phyloP scores from a whole-genome alignment of 1,284 basidiomycete genomes.

The Ustilago esculenta region DNA sequence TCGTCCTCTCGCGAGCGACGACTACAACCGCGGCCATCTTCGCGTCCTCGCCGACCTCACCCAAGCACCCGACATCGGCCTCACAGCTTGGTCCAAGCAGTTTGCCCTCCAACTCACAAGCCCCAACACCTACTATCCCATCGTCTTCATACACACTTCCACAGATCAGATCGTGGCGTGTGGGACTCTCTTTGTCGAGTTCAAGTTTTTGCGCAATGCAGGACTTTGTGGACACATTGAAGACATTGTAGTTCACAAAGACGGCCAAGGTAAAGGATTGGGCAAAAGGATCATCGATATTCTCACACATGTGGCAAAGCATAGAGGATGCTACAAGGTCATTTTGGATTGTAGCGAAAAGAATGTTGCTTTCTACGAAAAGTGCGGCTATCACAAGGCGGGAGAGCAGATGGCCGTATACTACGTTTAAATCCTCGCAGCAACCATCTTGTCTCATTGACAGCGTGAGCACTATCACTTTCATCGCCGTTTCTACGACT shows the following conservation, averaged over 20 bases:
- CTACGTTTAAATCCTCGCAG: slow-evolving; percentile 31
- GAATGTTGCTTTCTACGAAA: slow-evolving; percentile 95
- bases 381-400: slow-evolving; percentile 76
- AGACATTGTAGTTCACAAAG: slow-evolving; percentile 91
- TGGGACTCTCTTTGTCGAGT: slow-evolving; percentile 86
- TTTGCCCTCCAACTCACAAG: slow-evolving; percentile 35
- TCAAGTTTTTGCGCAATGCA: slow-evolving; percentile 86
- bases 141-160: slow-evolving; percentile 81
- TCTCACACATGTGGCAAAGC: slow-evolving; percentile 78
- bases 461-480: too few relatives aligned
- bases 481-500: too few relatives aligned
- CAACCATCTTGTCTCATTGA: too few relatives aligned
- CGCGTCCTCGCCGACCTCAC: slow-evolving; percentile 83
- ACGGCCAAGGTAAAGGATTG: slow-evolving; percentile 87
- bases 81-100: slow-evolving; percentile 69
- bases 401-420: slow-evolving; percentile 65
- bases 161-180: slow-evolving; percentile 84
- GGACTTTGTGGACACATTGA: slow-evolving; percentile 93
- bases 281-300: slow-evolving; percentile 87
- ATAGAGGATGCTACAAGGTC: slow-evolving; percentile 87
- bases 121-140: slow-evolving; percentile 75
- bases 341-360: slow-evolving; percentile 92
- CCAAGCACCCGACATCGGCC: slow-evolving; percentile 79
- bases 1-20: slow-evolving; percentile 85
- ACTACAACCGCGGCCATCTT: slow-evolving; percentile 86